A percentile compares a stretch with the other conserved stretches of the same genome.
These are phyloP conservation scores for Amorphotheca resinae DNA, from an alignment of 495 filamentous ascomycete species.

Conservation along the genomic window DNA sequence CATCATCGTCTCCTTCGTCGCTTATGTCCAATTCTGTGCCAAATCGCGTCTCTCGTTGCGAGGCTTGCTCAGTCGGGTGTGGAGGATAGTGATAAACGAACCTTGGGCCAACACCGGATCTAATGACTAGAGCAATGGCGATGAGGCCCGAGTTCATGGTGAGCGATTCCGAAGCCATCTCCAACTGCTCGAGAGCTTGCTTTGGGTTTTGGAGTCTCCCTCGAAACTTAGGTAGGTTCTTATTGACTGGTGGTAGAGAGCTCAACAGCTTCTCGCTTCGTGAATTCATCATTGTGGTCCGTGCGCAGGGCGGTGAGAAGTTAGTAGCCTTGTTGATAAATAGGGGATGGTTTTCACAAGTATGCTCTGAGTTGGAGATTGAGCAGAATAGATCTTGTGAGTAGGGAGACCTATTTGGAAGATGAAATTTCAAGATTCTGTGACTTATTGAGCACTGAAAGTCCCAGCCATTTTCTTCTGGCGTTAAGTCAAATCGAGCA, in stretches of 20 bases:
- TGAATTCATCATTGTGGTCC: neutral
- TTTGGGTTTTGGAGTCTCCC: slow-evolving; percentile 1
- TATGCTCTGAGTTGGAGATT: too few species aligned
- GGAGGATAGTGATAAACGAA: slow-evolving; percentile 91
- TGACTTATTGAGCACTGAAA: too few species aligned
- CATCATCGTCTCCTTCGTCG: slow-evolving; percentile 22
- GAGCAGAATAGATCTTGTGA: too few species aligned
- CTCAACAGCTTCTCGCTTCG: neutral
- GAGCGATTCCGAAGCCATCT: neutral
- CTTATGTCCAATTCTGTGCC: slow-evolving; percentile 20
- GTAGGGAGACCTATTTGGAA: too few species aligned
- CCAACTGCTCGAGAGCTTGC: neutral
- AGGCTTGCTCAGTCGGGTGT: slow-evolving; percentile 31
- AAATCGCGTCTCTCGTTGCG: slow-evolving; percentile 2
- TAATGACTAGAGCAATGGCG: slow-evolving; percentile 71
- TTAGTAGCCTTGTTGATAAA: neutral
- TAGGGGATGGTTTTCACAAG: too few species aligned
- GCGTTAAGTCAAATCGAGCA: too few species aligned
- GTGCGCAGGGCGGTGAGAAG: neutral
- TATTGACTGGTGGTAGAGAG: neutral
- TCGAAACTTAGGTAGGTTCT: neutral
- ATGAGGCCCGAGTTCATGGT: slow-evolving; percentile 27
- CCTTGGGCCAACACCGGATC: slow-evolving; percentile 66
- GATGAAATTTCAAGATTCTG: too few species aligned
- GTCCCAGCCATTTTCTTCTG: too few species aligned